Percentiles rank a stretch among this genome's conserved stretches.
Evolutionary conservation across 73 alveolate species (phyloP).

Genomic region (Paramecium caudatum): DNA sequence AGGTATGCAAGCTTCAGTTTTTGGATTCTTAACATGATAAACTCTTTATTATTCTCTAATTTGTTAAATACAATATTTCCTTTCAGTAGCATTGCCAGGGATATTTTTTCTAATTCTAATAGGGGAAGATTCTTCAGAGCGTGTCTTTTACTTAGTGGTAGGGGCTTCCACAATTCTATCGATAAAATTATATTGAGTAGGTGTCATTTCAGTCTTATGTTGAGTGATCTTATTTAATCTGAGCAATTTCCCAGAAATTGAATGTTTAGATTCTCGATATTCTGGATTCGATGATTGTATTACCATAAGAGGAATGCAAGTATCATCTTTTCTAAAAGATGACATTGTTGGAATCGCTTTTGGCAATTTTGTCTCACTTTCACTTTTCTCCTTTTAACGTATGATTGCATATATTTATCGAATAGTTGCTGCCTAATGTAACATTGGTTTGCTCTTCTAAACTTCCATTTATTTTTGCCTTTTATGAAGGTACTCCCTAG

Average conservation of each 20-base stretch:
- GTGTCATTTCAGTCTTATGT: constrained; percentile 5
- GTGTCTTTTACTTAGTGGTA: neutral
- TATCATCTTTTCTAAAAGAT: neutral
- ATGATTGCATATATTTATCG: neutral
- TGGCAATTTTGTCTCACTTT: neutral
- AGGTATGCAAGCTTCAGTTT: neutral
- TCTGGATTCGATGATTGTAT: neutral
- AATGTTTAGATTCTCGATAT: neutral
- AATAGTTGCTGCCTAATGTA: neutral
- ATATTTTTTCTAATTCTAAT: neutral
- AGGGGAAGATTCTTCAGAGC: neutral
- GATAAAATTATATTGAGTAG: neutral
- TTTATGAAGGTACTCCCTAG: neutral
- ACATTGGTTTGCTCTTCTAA: neutral
- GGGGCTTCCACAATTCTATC: constrained; percentile 13
- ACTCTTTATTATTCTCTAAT: neutral
- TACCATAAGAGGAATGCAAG: neutral
- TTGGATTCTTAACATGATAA: neutral
- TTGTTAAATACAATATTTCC: neutral
- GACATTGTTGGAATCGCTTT: too few relatives aligned
- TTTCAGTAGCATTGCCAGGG: neutral
- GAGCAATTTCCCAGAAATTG: neutral
- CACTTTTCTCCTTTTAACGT: neutral
- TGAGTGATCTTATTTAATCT: constrained; percentile 26
- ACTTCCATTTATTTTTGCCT: neutral